Evolutionary conservation across 306 rosid genomes (phyloP).

Genomic region (Cicer chorassanicum): DNA sequence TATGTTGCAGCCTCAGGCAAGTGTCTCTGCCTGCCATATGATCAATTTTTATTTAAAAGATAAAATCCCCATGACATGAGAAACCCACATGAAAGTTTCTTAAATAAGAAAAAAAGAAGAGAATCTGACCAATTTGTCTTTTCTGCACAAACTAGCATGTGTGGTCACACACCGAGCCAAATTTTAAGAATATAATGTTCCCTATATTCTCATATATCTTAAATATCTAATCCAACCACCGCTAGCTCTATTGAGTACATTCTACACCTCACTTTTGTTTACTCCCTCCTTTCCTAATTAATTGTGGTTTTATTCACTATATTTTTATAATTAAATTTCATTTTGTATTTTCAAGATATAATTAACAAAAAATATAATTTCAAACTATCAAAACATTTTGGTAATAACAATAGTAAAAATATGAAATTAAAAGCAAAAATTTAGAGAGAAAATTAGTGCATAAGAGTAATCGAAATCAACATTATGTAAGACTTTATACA

Average conservation of each 20-base stretch:
- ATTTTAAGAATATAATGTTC: conserved; percentile 64
- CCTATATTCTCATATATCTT: conserved; percentile 6
- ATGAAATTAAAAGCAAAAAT: too few species aligned
- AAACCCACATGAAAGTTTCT: conserved; percentile 66
- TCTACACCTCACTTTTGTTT: conserved; percentile 40
- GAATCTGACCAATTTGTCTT: conserved; percentile 68
- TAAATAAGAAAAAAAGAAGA: conserved; percentile 47
- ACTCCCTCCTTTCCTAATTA: background rate
- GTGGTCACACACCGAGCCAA: conserved; percentile 54
- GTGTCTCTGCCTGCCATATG: conserved; percentile 13
- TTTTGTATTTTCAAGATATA: too few species aligned
- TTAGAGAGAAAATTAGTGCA: too few species aligned
- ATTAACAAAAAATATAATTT: too few species aligned
- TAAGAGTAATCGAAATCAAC: too few species aligned
- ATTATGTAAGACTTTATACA: too few species aligned
- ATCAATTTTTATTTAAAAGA: background rate
- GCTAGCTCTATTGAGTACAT: conserved; percentile 26
- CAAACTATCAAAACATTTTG: too few species aligned
- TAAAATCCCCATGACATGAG: conserved; percentile 44
- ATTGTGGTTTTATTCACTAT: background rate
- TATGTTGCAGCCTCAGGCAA: conserved; percentile 29
- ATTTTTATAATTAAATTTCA: too few species aligned
- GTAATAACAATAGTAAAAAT: too few species aligned
- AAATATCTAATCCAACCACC: conserved; percentile 37
- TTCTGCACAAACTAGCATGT: conserved; percentile 59